phyloP scores from a whole-genome alignment of 768 basidiomycete species.

The Boletus huronensis region DNA sequence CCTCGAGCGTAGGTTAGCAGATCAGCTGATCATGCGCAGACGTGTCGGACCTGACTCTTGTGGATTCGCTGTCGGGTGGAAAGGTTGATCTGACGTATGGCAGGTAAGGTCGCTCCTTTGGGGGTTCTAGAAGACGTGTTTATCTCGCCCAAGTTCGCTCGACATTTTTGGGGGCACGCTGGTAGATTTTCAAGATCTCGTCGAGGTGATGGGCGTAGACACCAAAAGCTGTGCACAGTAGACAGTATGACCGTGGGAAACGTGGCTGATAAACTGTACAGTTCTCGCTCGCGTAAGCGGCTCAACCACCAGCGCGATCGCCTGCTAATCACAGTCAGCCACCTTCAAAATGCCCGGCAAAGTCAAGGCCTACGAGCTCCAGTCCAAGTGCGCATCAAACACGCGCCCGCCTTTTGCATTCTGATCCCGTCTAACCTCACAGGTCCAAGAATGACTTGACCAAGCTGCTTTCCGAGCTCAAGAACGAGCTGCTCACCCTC shows the following conservation, averaged over 20 bases:
- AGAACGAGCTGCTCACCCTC: slow-evolving; percentile 88
- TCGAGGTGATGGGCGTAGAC: slow-evolving; percentile 21
- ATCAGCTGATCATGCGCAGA: slow-evolving; percentile 42
- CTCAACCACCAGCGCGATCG: slow-evolving; percentile 27
- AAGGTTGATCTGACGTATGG: slow-evolving; percentile 51
- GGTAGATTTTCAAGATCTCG: slow-evolving; percentile 58
- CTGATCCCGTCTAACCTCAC: slow-evolving; percentile 9
- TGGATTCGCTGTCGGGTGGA: slow-evolving; percentile 75
- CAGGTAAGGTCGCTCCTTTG: slow-evolving; percentile 26
- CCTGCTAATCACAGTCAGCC: slow-evolving; percentile 31
- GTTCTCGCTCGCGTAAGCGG: slow-evolving; percentile 33
- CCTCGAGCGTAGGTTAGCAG: not conserved
- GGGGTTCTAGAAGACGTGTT: not conserved
- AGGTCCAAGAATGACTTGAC: slow-evolving; percentile 97
- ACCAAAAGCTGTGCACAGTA: not conserved
- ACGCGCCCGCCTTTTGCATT: not conserved
- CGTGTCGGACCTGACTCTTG: slow-evolving; percentile 74
- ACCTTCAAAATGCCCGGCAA: slow-evolving; percentile 74
- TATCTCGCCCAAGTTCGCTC: slow-evolving; percentile 40
- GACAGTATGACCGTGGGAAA: slow-evolving; percentile 28
- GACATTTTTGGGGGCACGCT: slow-evolving; percentile 70
- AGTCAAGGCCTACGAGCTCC: slow-evolving; percentile 95
- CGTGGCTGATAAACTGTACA: slow-evolving; percentile 45
- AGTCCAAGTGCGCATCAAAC: slow-evolving; percentile 71
- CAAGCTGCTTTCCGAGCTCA: slow-evolving; percentile 91